These are phyloP conservation scores for Xylariomycetidae sp. DNA, from an alignment of 2,329 filamentous ascomycete genomes.

Conservation along the genomic window DNA sequence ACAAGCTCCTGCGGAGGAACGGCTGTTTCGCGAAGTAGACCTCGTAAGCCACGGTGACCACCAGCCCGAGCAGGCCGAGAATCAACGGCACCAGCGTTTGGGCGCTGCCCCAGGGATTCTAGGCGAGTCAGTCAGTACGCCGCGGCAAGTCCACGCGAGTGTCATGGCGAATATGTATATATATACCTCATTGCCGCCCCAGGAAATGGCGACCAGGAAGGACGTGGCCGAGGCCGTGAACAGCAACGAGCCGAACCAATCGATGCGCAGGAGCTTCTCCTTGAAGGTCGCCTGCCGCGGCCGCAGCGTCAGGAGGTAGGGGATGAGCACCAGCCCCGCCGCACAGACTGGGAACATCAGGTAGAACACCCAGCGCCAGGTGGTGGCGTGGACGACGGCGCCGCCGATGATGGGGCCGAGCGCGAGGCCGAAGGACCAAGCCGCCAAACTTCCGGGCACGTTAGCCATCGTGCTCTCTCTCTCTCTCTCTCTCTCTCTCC, in stretches of 20 bases:
- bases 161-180: background rate
- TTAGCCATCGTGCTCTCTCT: no score
- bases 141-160: background rate
- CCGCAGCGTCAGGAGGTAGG: conserved; percentile 36
- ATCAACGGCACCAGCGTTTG: conserved; percentile 13
- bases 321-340: conserved; percentile 31
- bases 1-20: conserved; percentile 13
- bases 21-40: conserved; percentile 9
- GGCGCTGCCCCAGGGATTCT: conserved; percentile 10
- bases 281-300: conserved; percentile 24
- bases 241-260: conserved; percentile 39
- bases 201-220: conserved; percentile 42
- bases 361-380: conserved; percentile 28
- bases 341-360: conserved; percentile 39
- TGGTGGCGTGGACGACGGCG: conserved; percentile 10
- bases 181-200: conserved; percentile 32
- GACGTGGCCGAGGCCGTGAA: conserved; percentile 37
- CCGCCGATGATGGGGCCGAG: conserved; percentile 13
- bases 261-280: conserved; percentile 33
- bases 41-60: conserved; percentile 11
- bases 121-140: conserved; percentile 3
- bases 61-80: conserved; percentile 10
- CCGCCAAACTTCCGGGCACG: conserved; percentile 8
- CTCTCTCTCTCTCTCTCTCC: no score
- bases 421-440: conserved; percentile 12